A percentile compares a stretch with the other conserved stretches of the same genome.
These are phyloP conservation scores for Phytopythium oedochilum DNA, from an alignment of 352 stramenopile genomes.

Conservation along the genomic window DNA sequence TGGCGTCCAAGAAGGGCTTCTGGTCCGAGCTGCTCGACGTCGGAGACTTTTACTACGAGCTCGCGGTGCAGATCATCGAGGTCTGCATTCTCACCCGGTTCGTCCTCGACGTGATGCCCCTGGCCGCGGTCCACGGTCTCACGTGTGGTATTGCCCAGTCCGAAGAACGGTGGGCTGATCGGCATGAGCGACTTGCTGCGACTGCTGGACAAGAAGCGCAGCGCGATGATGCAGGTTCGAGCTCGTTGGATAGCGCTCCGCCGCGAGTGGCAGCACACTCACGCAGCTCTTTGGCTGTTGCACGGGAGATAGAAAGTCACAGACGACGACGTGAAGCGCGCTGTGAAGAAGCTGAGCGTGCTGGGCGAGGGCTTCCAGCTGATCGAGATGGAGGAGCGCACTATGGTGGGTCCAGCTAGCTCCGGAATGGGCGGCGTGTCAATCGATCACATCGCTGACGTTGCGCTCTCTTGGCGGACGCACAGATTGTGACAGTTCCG, in stretches of 20 bases:
- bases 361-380: constrained; percentile 94
- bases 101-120: background rate
- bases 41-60: constrained; percentile 99
- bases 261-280: background rate
- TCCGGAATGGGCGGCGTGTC: too few species aligned
- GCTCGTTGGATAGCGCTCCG: too few species aligned
- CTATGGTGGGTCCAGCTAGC: constrained; percentile 59
- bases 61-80: constrained; percentile 98
- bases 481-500: constrained; percentile 94
- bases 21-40: constrained; percentile 97
- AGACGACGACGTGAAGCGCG: constrained; percentile 92
- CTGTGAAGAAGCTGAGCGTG: constrained; percentile 93
- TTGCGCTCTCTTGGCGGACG: too few species aligned
- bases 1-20: constrained; percentile 97
- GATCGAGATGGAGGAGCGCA: constrained; percentile 89
- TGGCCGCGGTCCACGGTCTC: background rate
- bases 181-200: constrained; percentile 76
- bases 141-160: constrained; percentile 14
- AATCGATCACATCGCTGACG: too few species aligned
- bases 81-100: constrained; percentile 93
- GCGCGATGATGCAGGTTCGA: constrained; percentile 49
- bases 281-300: too few species aligned
- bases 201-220: constrained; percentile 65
- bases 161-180: constrained; percentile 82
- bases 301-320: constrained; percentile 77